A percentile compares a stretch with the other conserved stretches of the same genome.
phyloP scores from a whole-genome alignment of 441 rosid genomes.

The Gossypium aridum region DNA sequence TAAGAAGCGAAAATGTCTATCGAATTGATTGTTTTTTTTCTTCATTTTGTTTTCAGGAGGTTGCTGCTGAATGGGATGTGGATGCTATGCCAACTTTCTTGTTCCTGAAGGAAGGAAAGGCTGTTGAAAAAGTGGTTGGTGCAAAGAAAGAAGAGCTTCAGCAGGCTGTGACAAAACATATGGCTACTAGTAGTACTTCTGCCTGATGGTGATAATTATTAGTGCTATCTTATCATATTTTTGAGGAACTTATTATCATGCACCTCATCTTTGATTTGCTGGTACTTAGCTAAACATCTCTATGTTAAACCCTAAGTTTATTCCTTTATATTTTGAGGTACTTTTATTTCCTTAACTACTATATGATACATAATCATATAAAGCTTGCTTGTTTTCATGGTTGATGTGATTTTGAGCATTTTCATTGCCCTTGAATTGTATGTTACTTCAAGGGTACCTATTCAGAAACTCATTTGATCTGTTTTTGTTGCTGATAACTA shows the following conservation, averaged over 20 bases:
- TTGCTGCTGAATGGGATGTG: constrained; percentile 78
- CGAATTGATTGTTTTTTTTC: neutral
- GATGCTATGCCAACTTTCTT: constrained; percentile 92
- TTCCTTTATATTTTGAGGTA: neutral
- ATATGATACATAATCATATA: neutral
- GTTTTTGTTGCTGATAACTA: neutral
- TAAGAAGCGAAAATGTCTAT: neutral
- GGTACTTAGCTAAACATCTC: neutral
- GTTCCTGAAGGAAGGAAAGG: constrained; percentile 69
- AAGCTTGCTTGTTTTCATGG: neutral
- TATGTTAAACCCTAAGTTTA: neutral
- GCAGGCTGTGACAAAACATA: constrained; percentile 55
- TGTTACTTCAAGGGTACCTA: neutral
- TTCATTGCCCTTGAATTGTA: neutral
- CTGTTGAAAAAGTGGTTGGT: constrained; percentile 81
- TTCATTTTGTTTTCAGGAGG: constrained; percentile 35
- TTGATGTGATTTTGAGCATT: neutral
- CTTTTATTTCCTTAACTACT: neutral
- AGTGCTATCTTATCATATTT: neutral
- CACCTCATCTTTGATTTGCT: neutral
- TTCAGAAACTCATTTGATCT: neutral
- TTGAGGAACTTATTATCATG: neutral
- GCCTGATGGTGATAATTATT: neutral
- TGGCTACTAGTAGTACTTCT: constrained; percentile 35
- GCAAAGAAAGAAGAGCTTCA: constrained; percentile 75